Conservation (phyloP, 2,329 filamentous ascomycete species). For the Aspergillus transmontanensis region DNA sequence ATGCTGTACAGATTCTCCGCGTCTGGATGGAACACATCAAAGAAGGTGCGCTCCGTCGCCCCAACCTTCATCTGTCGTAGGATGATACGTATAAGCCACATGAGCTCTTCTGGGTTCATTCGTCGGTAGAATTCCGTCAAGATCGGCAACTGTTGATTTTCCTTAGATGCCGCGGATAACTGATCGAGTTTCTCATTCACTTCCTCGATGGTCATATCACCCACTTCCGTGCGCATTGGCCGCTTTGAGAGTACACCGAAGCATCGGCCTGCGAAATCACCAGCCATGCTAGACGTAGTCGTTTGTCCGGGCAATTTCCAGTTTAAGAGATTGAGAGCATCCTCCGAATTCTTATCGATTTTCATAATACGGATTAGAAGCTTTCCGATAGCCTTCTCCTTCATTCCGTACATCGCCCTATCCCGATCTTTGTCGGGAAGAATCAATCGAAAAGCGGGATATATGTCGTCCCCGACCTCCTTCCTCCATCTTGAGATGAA, state of each 20-base stretch:
- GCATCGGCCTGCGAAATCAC: constrained; percentile 90
- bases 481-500: constrained; percentile 87
- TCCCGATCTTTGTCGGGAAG: constrained; percentile 91
- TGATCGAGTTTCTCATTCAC: constrained; percentile 85
- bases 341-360: constrained; percentile 86
- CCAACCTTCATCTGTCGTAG: constrained; percentile 75
- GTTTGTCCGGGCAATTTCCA: constrained; percentile 87
- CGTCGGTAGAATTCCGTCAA: constrained; percentile 80
- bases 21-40: constrained; percentile 80
- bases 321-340: constrained; percentile 80
- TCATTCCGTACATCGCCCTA: constrained; percentile 88
- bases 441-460: constrained; percentile 87
- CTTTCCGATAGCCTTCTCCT: constrained; percentile 88
- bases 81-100: constrained; percentile 94
- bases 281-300: constrained; percentile 66
- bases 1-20: constrained; percentile 81
- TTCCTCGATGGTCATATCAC: constrained; percentile 81
- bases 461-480: constrained; percentile 89
- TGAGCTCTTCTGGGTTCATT: constrained; percentile 92
- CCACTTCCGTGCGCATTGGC: constrained; percentile 71
- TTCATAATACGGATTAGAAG: constrained; percentile 90
- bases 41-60: constrained; percentile 84
- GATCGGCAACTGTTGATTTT: constrained; percentile 81
- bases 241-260: constrained; percentile 84
- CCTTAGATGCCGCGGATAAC: constrained; percentile 73